Conservation (phyloP, 768 basidiomycete species). For the Tylopilus sp. region DNA sequence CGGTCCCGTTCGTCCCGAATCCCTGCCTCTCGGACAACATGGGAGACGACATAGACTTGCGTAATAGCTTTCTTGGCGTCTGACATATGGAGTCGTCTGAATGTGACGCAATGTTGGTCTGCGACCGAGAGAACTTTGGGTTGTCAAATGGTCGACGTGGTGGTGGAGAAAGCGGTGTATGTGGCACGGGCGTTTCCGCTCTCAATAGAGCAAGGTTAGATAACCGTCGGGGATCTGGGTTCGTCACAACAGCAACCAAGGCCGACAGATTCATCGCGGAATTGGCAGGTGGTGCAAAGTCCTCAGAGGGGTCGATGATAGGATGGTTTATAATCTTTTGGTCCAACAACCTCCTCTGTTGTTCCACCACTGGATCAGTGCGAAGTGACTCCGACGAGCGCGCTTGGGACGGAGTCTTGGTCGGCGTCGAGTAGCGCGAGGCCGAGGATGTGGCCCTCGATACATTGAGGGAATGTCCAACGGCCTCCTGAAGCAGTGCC, state of each 20-base stretch:
- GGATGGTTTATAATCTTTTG: constrained; percentile 45
- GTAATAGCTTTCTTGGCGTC: constrained; percentile 29
- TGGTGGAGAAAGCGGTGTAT: constrained; percentile 64
- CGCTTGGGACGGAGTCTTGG: constrained; percentile 26
- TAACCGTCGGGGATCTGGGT: constrained; percentile 34
- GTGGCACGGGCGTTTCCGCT: constrained; percentile 62
- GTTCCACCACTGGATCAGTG: constrained; percentile 9
- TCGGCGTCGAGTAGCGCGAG: constrained; percentile 35
- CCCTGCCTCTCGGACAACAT: constrained; percentile 45
- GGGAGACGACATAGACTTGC: constrained; percentile 54
- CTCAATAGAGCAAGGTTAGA: constrained; percentile 50
- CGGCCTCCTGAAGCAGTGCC: constrained; percentile 71
- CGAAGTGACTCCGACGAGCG: constrained; percentile 25
- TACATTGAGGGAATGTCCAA: constrained; percentile 68
- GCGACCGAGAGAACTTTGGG: constrained; percentile 53
- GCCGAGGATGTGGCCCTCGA: constrained; percentile 44
- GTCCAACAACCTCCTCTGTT: constrained; percentile 32
- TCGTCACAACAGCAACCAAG: constrained; percentile 16
- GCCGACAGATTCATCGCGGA: constrained; percentile 6
- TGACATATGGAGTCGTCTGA: constrained; percentile 2
- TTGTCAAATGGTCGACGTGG: constrained; percentile 46
- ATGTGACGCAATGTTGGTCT: constrained; percentile 43
- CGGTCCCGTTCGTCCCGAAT: constrained; percentile 26
- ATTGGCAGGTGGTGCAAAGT: constrained; percentile 23
- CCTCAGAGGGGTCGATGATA: constrained; percentile 33